Base-by-base conservation (phyloP, 2,329 filamentous ascomycete genomes). In the Hymenoscyphus fraxineus region DNA sequence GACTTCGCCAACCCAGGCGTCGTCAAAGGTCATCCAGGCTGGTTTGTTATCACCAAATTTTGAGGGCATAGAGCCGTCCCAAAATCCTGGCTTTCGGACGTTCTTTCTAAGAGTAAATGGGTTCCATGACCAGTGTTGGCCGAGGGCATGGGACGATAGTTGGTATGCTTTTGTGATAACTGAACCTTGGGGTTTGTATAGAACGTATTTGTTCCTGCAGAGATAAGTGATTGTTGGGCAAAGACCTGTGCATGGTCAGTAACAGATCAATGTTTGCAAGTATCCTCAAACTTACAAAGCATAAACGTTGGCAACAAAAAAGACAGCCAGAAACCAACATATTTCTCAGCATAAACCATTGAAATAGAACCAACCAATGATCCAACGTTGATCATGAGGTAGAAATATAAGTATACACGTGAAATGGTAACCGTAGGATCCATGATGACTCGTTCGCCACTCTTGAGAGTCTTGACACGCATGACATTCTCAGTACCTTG, bases 1-100 rank as follows among this genome's bases (percentile, higher is more conserved):
- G 13, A 88, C 83, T 69, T 90, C 87, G 70, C 86, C 85, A 61
- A 92, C 87, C 89, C 90, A 93, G 58, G 85, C 85, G 70, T 94
- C 91, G 67, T 93, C 90, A 70, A 92, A 92, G 0, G 87, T 89
- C 87, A 93, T 92, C 89, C 89, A 93, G 0, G 62, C 59, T 0
- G 90, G 90, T 79, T 83, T 83, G 69, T 89, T 86, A 55, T 86
- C 78, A 1, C 78, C 77, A 4, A 86, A 78, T 9, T 77, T 77
- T 58, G 81, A 83, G 9, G 87, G 87, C 77, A 82, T 83, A 35
- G 83, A 83, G 19, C 78, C 77, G 38, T 88, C 78, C 86, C 86
- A 89, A 73, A 88, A 83, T n/a, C 79, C 78, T 39, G 79, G 78
- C 57, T 78, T 77, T 66, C 84, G 81, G 68, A 88, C 76, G 70